Evolutionary conservation across 169 alveolate genomes (phyloP).

Genomic region (Fabrea salina): DNA sequence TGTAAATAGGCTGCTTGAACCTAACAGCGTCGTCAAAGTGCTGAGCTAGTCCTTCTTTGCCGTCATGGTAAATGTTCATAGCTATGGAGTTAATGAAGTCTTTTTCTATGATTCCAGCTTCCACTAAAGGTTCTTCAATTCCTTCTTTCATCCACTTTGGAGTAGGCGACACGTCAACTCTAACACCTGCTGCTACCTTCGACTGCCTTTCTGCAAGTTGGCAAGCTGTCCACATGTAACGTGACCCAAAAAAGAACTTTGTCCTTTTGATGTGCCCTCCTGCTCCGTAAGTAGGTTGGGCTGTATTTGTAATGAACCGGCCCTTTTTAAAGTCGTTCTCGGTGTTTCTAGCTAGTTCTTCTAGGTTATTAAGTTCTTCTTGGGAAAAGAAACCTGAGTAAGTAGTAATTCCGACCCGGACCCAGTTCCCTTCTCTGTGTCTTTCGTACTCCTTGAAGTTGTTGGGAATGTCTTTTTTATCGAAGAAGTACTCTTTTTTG

Average conservation of each 20-base stretch:
- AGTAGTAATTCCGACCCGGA: constrained; percentile 53
- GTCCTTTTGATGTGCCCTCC: constrained; percentile 59
- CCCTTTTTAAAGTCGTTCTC: constrained; percentile 41
- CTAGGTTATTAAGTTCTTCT: constrained; percentile 56
- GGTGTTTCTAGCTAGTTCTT: constrained; percentile 42
- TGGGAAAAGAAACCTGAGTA: constrained; percentile 54
- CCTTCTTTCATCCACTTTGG: constrained; percentile 62
- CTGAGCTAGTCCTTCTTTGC: constrained; percentile 76
- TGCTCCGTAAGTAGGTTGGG: constrained; percentile 51
- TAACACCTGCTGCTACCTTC: constrained; percentile 72
- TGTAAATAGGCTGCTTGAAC: constrained; percentile 73
- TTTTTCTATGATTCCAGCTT: constrained; percentile 46
- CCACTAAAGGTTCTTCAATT: constrained; percentile 43
- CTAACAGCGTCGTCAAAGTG: constrained; percentile 82
- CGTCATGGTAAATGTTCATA: constrained; percentile 75
- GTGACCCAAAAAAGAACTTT: constrained; percentile 69
- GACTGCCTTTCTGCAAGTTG: constrained; percentile 65
- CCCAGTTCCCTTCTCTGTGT: constrained; percentile 30
- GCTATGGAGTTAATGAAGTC: constrained; percentile 70
- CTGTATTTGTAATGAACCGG: constrained; percentile 62
- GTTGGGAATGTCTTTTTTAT: constrained; percentile 56
- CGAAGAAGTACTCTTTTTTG: constrained; percentile 53
- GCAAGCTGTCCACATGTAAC: constrained; percentile 74
- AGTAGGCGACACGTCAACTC: constrained; percentile 62
- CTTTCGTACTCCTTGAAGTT: constrained; percentile 46